Evolutionary conservation across 1,284 basidiomycete genomes (phyloP), one percentile per base, ranked within the genome.

Genomic region (Austroboletus niveus): DNA sequence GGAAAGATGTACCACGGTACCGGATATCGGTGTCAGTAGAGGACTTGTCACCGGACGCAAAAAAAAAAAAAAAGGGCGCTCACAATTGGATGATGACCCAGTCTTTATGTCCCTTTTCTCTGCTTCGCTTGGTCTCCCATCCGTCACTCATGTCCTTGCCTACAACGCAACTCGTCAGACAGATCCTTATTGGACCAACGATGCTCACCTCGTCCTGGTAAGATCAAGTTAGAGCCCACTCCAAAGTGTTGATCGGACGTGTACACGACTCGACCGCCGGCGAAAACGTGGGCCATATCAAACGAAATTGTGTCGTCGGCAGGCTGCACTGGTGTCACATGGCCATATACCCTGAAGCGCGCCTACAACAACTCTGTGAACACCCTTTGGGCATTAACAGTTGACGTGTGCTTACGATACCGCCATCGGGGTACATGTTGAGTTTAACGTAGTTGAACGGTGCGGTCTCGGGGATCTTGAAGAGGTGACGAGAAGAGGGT

Each of bases 341-440:
- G 63, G n/a, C 93, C 92, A 69, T 94, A 95, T 1, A 88, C 89
- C 52, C 92, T 78, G 75, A 94, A 94, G 27, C 92, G 82, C 47
- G 89, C 92, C 91, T 94, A 54, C 6, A 51, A 47, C 47, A n/a
- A 46, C 12, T 9, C 51, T 57, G 46, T 53, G 39, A 51, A 55
- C 48, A 32, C 22, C 14, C 8, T 12, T 29, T 43, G 44, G 15
- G 15, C 41, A 42, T 14, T 17, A 20, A 47, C 40, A 47, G 4
- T 43, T 31, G 17, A 9, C 4, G 20, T 52, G 36, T 51, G 74
- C 89, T 70, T 65, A 93, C 93, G 65, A 93, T 92, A 3, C 96
- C 96, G 43, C 96, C 97, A 67, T 99, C 96, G 2, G 96, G 96
- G 69, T 94, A 94, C 86, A 97, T 96, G 62, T 90, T 88, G 40